These are phyloP conservation scores for Hyphopichia pseudoburtonii DNA, from an alignment of 1,139 yeast species.

Conservation along the genomic window DNA sequence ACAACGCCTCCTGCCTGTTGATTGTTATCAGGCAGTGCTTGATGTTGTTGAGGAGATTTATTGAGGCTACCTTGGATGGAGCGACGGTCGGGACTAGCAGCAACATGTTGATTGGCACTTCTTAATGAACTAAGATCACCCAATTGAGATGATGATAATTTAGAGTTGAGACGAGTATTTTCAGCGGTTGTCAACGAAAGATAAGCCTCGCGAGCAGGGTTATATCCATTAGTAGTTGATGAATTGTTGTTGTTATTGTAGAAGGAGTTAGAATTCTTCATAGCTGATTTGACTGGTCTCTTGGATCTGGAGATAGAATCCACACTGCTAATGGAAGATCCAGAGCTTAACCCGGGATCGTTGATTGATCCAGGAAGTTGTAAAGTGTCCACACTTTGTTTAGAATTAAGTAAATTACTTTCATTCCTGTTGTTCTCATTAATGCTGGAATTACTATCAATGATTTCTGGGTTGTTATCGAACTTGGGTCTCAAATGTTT, in stretches of 20 bases:
- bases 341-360: conserved; percentile 20
- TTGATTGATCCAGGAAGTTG: conserved; percentile 10
- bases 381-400: conserved; percentile 14
- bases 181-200: conserved; percentile 73
- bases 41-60: conserved; percentile 7
- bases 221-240: conserved; percentile 11
- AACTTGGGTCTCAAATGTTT: conserved; percentile 33
- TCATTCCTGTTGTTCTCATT: no score
- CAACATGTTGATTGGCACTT: conserved; percentile 6
- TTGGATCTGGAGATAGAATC: conserved; percentile 24
- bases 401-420: no score
- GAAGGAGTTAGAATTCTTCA: conserved; percentile 49
- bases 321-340: conserved; percentile 28
- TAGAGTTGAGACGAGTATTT: conserved; percentile 70
- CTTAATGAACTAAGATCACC: conserved; percentile 14
- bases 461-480: conserved; percentile 30
- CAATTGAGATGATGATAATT: conserved; percentile 45
- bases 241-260: conserved; percentile 15
- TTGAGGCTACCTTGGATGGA: conserved; percentile 9
- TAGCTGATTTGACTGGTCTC: conserved; percentile 61
- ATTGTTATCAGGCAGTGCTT: conserved; percentile 5
- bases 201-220: conserved; percentile 62
- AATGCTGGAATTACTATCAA: conserved; percentile 10
- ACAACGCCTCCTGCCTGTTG: no score
- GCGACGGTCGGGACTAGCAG: conserved; percentile 6